phyloP scores from a whole-genome alignment of 2,329 filamentous ascomycete species.

The Penicillium sp. region DNA sequence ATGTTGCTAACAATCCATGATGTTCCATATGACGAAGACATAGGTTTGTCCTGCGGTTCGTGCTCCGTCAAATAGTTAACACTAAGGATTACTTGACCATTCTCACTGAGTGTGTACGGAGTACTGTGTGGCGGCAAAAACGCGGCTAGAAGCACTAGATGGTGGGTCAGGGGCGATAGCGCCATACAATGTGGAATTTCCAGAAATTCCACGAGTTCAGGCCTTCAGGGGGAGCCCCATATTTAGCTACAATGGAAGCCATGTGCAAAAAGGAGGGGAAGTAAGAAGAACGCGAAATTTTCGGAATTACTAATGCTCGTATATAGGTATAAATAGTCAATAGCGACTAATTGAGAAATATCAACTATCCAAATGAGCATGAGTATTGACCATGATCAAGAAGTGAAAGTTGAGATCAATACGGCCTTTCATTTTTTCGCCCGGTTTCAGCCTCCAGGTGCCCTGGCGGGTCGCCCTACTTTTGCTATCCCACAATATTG shows the following conservation, averaged over 20 bases:
- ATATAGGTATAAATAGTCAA: neutral
- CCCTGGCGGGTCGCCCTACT: neutral
- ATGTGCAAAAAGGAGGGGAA: conserved; percentile 5
- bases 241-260: neutral
- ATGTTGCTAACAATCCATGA: too few species aligned
- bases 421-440: neutral
- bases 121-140: conserved; percentile 20
- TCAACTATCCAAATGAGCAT: neutral
- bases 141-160: conserved; percentile 31
- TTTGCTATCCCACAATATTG: neutral
- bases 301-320: too few species aligned
- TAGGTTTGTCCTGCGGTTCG: too few species aligned
- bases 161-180: conserved; percentile 26
- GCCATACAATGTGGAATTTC: conserved; percentile 14
- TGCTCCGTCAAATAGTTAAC: too few species aligned
- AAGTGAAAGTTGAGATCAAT: neutral
- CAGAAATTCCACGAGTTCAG: conserved; percentile 24
- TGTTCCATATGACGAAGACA: too few species aligned
- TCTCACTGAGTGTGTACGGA: neutral
- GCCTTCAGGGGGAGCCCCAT: conserved; percentile 7
- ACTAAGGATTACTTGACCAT: too few species aligned
- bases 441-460: neutral
- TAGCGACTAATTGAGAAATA: neutral
- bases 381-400: neutral
- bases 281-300: neutral